These are phyloP conservation scores for Rubroboletus pulcherrimus DNA, from an alignment of 768 basidiomycete species.

Conservation along the genomic window DNA sequence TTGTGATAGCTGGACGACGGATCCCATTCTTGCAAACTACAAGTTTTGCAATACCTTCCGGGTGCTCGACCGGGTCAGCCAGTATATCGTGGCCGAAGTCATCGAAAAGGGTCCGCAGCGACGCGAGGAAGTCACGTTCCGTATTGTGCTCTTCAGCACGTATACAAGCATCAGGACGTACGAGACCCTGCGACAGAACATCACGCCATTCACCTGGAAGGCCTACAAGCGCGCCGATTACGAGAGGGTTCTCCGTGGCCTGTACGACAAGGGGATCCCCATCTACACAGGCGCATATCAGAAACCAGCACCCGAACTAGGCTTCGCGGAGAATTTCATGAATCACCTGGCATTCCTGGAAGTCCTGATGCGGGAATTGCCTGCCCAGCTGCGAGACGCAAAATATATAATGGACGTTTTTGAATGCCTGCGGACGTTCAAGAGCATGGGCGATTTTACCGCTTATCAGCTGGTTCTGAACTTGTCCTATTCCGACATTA, in stretches of 20 bases:
- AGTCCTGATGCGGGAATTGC: slow-evolving; percentile 56
- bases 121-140: slow-evolving; percentile 63
- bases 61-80: slow-evolving; percentile 65
- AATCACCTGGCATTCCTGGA: slow-evolving; percentile 66
- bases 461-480: slow-evolving; percentile 65
- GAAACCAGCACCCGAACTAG: slow-evolving; percentile 63
- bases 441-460: slow-evolving; percentile 72
- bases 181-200: slow-evolving; percentile 48
- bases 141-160: slow-evolving; percentile 65
- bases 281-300: slow-evolving; percentile 73
- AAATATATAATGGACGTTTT: slow-evolving; percentile 60
- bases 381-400: slow-evolving; percentile 45
- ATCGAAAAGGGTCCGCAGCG: slow-evolving; percentile 63
- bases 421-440: slow-evolving; percentile 55
- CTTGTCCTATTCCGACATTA: slow-evolving; percentile 51
- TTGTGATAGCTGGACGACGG: slow-evolving; percentile 61
- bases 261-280: slow-evolving; percentile 35
- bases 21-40: slow-evolving; percentile 50
- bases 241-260: slow-evolving; percentile 44
- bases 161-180: slow-evolving; percentile 75
- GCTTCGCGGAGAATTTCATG: slow-evolving; percentile 41
- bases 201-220: slow-evolving; percentile 61
- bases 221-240: slow-evolving; percentile 54
- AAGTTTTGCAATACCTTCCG: slow-evolving; percentile 76
- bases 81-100: slow-evolving; percentile 66